Evolutionary conservation across 495 filamentous ascomycete species (phyloP).

Genomic region (Amniculicola lignicola): DNA sequence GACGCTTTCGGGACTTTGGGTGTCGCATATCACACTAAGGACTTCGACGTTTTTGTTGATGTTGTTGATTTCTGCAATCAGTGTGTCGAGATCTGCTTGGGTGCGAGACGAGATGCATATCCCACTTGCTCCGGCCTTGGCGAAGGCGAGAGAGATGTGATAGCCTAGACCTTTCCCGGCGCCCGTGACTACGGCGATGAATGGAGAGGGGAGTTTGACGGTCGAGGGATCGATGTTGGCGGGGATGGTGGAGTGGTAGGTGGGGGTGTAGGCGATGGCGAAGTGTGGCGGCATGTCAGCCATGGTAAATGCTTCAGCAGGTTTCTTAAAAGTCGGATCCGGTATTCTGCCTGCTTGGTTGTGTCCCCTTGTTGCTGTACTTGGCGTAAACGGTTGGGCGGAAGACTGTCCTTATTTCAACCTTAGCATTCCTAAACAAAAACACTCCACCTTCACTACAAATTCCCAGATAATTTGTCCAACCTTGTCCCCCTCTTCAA

Average conservation of each 20-base stretch:
- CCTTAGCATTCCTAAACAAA: too few relatives aligned
- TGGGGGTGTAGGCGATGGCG: constrained; percentile 27
- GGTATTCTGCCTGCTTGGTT: too few relatives aligned
- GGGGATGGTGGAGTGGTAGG: constrained; percentile 25
- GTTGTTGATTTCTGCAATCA: neutral
- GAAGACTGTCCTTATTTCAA: too few relatives aligned
- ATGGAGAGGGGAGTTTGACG: constrained; percentile 10
- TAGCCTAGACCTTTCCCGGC: constrained; percentile 29
- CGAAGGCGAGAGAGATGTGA: constrained; percentile 26
- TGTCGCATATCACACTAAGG: constrained; percentile 25
- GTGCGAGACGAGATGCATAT: constrained; percentile 24
- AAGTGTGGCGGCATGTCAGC: constrained; percentile 14
- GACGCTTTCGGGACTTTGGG: constrained; percentile 16
- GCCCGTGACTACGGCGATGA: constrained; percentile 28
- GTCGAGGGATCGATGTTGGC: constrained; percentile 15
- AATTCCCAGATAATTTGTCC: too few relatives aligned
- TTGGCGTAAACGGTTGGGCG: too few relatives aligned
- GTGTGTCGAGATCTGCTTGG: constrained; percentile 11
- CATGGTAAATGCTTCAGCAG: too few relatives aligned
- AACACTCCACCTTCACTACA: too few relatives aligned
- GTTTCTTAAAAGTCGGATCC: too few relatives aligned
- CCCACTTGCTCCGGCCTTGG: constrained; percentile 16
- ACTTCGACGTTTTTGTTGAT: constrained; percentile 21
- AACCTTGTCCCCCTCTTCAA: too few relatives aligned
- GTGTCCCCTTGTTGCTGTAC: too few relatives aligned